phyloP scores from a whole-genome alignment of 352 stramenopile species.

The Phytopythium chamaehyphon region DNA sequence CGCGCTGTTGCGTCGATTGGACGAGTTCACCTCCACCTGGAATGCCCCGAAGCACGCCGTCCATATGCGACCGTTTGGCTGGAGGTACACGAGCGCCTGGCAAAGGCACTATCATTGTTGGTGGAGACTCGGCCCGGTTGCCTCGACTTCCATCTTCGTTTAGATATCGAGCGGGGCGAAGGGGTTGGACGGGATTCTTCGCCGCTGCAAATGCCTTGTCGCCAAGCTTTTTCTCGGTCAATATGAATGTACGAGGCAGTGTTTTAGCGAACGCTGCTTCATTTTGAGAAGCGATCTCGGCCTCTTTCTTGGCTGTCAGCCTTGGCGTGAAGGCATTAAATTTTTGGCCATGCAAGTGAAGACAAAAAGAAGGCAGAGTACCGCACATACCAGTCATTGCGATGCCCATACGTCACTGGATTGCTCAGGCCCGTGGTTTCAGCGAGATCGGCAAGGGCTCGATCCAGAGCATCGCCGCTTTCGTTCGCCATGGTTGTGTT shows the following conservation, averaged over 20 bases:
- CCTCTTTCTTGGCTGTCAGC: conserved; percentile 40
- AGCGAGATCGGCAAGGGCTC: conserved; percentile 58
- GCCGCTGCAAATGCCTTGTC: conserved; percentile 50
- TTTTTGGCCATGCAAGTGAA: not conserved
- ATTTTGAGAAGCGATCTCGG: conserved; percentile 25
- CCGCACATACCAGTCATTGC: conserved; percentile 65
- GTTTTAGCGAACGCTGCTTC: conserved; percentile 50
- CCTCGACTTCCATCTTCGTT: conserved; percentile 32
- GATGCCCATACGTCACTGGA: conserved; percentile 69
- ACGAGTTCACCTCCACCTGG: conserved; percentile 26
- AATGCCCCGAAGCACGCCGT: conserved; percentile 61
- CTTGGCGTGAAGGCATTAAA: conserved; percentile 15
- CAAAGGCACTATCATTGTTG: conserved; percentile 7
- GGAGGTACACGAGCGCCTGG: conserved; percentile 39
- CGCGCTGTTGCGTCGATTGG: conserved; percentile 39
- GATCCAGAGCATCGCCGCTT: conserved; percentile 52
- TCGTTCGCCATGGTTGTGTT: not conserved
- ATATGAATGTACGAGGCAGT: conserved; percentile 54
- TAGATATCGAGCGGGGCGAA: conserved; percentile 32
- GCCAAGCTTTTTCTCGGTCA: conserved; percentile 47
- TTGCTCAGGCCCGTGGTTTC: conserved; percentile 79
- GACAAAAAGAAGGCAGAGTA: not conserved
- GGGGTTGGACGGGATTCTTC: conserved; percentile 45
- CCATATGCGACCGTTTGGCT: conserved; percentile 77
- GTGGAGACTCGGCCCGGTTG: conserved; percentile 3